Evolutionary conservation across 2,329 filamentous ascomycete species (phyloP).

Genomic region (Aspergillus spinulosporus): DNA sequence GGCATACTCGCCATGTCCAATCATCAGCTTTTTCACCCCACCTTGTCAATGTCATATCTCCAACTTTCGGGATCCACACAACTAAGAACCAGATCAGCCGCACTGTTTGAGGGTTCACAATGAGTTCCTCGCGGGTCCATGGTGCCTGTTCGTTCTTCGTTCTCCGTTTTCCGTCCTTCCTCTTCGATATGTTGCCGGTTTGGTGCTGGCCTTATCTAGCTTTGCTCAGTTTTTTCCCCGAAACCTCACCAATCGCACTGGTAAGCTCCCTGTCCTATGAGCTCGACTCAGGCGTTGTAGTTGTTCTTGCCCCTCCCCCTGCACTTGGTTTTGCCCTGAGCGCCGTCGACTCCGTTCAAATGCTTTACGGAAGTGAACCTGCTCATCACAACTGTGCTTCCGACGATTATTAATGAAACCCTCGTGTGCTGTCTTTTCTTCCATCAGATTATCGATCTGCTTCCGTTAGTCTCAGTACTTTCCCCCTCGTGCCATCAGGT

Average conservation of each 20-base stretch:
- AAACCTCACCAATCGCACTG: constrained; percentile 15
- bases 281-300: constrained; percentile 3
- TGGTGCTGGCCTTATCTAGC: neutral
- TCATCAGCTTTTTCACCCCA: neutral
- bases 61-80: neutral
- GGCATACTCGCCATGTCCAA: neutral
- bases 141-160: neutral
- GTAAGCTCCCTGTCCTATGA: constrained; percentile 6
- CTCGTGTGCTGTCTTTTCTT: constrained; percentile 37
- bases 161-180: neutral
- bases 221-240: constrained; percentile 4
- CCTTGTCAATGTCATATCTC: neutral
- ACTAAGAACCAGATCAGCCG: neutral
- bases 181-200: neutral
- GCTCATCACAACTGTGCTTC: constrained; percentile 36
- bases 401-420: constrained; percentile 33
- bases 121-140: neutral
- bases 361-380: constrained; percentile 36
- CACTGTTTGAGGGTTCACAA: neutral
- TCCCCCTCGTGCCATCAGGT: neutral
- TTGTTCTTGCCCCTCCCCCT: neutral
- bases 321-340: constrained; percentile 21
- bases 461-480: neutral
- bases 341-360: constrained; percentile 33
- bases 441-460: constrained; percentile 33